phyloP scores from a whole-genome alignment of 2,329 filamentous ascomycete species.

The Cordyceps fumosorosea region DNA sequence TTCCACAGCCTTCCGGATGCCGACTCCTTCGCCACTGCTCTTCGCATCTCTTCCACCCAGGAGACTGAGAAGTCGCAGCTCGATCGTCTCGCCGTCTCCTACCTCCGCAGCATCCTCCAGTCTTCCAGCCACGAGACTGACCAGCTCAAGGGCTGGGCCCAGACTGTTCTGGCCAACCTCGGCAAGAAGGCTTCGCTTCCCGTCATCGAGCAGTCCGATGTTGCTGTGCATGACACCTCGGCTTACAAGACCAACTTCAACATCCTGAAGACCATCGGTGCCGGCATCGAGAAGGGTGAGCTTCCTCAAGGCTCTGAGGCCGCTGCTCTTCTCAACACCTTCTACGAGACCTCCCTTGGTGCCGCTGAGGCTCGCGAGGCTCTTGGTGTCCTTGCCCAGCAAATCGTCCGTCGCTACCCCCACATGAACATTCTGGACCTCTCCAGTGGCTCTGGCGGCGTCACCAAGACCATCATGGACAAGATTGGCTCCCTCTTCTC shows the following conservation, averaged over 20 bases:
- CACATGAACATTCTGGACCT: conserved; percentile 14
- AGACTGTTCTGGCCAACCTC: conserved; percentile 10
- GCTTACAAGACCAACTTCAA: conserved; percentile 3
- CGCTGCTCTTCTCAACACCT: conserved; percentile 7
- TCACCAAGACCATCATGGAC: conserved; percentile 9
- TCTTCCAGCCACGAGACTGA: conserved; percentile 10
- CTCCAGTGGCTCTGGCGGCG: conserved; percentile 11
- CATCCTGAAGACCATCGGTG: conserved; percentile 11
- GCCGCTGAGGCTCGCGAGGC: conserved; percentile 6
- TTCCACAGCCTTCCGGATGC: conserved; percentile 11
- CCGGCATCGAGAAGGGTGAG: conserved; percentile 5
- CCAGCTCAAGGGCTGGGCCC: conserved; percentile 11
- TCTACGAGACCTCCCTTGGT: conserved; percentile 8
- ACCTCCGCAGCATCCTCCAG: conserved; percentile 10
- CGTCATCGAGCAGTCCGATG: neutral
- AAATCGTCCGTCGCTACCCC: conserved; percentile 14
- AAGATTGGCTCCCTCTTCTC: conserved; percentile 7
- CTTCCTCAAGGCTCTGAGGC: conserved; percentile 3
- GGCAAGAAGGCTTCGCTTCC: conserved; percentile 6
- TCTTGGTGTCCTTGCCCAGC: conserved; percentile 9
- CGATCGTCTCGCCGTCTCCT: conserved; percentile 9
- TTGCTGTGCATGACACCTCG: conserved; percentile 1
- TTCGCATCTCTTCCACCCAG: conserved; percentile 4
- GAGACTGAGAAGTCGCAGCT: conserved; percentile 12
- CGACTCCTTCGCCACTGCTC: conserved; percentile 4